phyloP scores from a whole-genome alignment of 1,139 yeast species.

The Pichia sp. region DNA sequence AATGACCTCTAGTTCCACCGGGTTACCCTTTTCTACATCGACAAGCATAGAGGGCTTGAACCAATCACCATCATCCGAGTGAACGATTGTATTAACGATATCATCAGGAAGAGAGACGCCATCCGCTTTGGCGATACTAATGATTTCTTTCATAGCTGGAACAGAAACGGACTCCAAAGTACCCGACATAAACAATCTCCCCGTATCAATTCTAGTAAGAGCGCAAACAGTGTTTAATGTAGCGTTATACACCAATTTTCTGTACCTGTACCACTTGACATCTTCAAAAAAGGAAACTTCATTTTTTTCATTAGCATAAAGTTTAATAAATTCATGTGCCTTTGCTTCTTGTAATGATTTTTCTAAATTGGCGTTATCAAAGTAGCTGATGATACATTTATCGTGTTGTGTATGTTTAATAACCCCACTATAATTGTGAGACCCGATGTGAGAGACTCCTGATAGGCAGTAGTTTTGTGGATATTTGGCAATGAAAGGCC shows the following conservation, averaged over 20 bases:
- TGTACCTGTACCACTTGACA: conserved; percentile 45
- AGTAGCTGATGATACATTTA: conserved; percentile 36
- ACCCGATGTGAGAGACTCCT: conserved; percentile 43
- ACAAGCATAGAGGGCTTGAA: conserved; percentile 53
- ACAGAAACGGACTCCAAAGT: conserved; percentile 36
- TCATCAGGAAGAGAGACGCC: conserved; percentile 38
- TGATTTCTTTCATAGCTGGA: conserved; percentile 48
- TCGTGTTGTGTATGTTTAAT: conserved; percentile 30
- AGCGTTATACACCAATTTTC: conserved; percentile 48
- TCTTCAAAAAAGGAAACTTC: conserved; percentile 32
- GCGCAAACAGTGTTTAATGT: conserved; percentile 44
- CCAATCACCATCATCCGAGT: conserved; percentile 47
- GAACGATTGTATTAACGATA: conserved; percentile 33
- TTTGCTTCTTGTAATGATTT: conserved; percentile 28
- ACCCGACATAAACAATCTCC: conserved; percentile 37
- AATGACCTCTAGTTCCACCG: conserved; percentile 49
- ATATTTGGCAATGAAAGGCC: conserved; percentile 37
- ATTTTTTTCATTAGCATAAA: conserved; percentile 34
- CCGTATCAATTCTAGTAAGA: conserved; percentile 36
- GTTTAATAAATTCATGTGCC: conserved; percentile 32
- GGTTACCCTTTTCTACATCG: conserved; percentile 44
- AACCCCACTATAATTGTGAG: conserved; percentile 11
- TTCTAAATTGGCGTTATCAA: conserved; percentile 28
- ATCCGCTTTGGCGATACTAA: conserved; percentile 45
- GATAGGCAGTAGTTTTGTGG: conserved; percentile 44